Percentiles rank a stretch among this genome's conserved stretches.
phyloP scores from a whole-genome alignment of 2,329 filamentous ascomycete species.

The Fusarium sp. region DNA sequence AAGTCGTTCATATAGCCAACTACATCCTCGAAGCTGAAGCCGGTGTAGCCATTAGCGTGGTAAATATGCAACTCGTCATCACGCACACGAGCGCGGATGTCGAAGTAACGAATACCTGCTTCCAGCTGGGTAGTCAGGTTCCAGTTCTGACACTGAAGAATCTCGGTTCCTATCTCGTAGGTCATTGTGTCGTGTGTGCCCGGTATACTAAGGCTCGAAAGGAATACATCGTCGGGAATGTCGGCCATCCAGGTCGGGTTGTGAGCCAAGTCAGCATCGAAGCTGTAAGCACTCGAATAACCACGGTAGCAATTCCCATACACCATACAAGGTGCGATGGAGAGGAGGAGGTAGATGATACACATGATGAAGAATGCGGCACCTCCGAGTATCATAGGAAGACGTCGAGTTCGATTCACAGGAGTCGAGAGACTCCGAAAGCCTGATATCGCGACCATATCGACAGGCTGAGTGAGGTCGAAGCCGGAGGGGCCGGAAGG shows the following conservation, averaged over 20 bases:
- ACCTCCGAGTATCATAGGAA: conserved; percentile 35
- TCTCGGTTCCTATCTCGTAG: conserved; percentile 52
- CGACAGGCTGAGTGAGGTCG: conserved; percentile 17
- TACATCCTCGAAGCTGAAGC: conserved; percentile 58
- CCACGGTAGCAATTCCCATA: conserved; percentile 47
- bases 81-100: conserved; percentile 60
- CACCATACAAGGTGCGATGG: conserved; percentile 46
- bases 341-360: conserved; percentile 44
- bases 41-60: conserved; percentile 59
- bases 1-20: conserved; percentile 59
- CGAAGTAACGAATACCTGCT: conserved; percentile 62
- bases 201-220: conserved; percentile 61
- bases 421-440: conserved; percentile 31
- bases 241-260: conserved; percentile 58
- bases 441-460: conserved; percentile 38
- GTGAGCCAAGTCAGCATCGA: conserved; percentile 53
- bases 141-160: conserved; percentile 61
- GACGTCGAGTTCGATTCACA: conserved; percentile 29
- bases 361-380: conserved; percentile 43
- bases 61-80: conserved; percentile 60
- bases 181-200: conserved; percentile 68
- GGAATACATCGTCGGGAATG: conserved; percentile 55
- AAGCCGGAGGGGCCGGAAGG: conserved; percentile 33
- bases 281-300: conserved; percentile 53
- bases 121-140: conserved; percentile 58